Evolutionary conservation across 2,329 filamentous ascomycete species (phyloP), one percentile per base, ranked within the genome.

Genomic region (Ilyonectria sp.): DNA sequence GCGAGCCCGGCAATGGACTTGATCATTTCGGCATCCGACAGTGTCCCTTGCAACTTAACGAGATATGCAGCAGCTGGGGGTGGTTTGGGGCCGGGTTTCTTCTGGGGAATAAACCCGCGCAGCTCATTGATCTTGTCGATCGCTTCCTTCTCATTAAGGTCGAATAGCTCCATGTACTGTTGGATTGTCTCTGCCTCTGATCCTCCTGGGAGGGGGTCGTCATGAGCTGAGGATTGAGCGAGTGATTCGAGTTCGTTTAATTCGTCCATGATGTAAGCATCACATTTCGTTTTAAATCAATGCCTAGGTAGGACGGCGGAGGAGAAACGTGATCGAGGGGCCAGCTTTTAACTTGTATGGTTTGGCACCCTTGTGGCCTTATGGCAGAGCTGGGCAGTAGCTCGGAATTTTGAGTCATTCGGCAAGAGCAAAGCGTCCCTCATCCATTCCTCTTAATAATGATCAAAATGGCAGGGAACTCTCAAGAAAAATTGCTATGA

Each of bases 81-180:
- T 35, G 40, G 50, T 10, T 21, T 44, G 4, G 57, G 9, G 6
- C 31, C 10, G 11, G 33, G 43, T 29, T 37, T 56, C 9, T 13
- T 52, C 26, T 65, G n/a, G 2, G 58, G 57, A 2, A 68, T 55
- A 13, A 62, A 56, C 8, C 33, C 53, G 10, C 33, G 46, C 15
- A 65, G 47, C 26, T 65, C 61, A 17, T 65, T 58, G 10, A 61
- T 60, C 52, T 68, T 68, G 11, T 56, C n/a, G 21, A 40, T 54
- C 3, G 65, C 61, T 44, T 54, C 33, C 21, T 53, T 21, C 52
- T 64, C 52, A 29, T 60, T 26, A 10, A 68, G 57, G 37, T 58
- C 56, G 13, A 68, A 68, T 9, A 68, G 44, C 8, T 68, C 61
- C 65, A 68, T 68, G 56, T 65, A 68, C 23, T 57, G 50, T 26